These are phyloP conservation scores for Heterobasidion annosum DNA, from an alignment of 1,284 basidiomycete species.

Conservation along the genomic window DNA sequence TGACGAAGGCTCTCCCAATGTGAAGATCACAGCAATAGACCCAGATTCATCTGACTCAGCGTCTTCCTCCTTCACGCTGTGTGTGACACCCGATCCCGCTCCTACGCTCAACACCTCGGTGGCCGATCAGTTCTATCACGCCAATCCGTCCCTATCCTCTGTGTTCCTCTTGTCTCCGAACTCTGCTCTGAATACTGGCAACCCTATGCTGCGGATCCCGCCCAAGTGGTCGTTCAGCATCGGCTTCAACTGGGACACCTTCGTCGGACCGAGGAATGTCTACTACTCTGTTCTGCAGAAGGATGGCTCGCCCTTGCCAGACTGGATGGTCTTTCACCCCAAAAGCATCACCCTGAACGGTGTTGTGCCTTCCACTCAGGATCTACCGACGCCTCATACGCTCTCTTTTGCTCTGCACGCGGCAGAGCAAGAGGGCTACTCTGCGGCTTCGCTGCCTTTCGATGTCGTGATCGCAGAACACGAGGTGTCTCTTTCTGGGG, in stretches of 20 bases:
- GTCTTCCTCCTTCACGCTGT: conserved; percentile 48
- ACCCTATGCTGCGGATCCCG: conserved; percentile 70
- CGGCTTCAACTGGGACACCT: conserved; percentile 71
- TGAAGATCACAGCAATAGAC: conserved; percentile 51
- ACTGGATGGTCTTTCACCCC: conserved; percentile 70
- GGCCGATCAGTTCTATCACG: conserved; percentile 46
- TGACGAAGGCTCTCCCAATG: conserved; percentile 47
- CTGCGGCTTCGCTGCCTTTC: conserved; percentile 41
- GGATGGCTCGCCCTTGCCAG: conserved; percentile 64
- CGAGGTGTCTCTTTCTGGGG: conserved; percentile 45
- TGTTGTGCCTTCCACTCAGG: conserved; percentile 46
- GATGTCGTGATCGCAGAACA: conserved; percentile 51
- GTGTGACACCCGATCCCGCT: conserved; percentile 46
- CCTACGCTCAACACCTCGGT: conserved; percentile 52
- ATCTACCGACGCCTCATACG: conserved; percentile 26
- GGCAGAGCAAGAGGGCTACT: conserved; percentile 61
- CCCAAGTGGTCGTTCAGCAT: conserved; percentile 87
- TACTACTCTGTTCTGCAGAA: conserved; percentile 61
- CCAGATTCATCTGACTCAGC: conserved; percentile 29
- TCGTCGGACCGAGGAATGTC: conserved; percentile 36
- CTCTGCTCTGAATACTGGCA: conserved; percentile 43
- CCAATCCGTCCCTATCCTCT: conserved; percentile 59
- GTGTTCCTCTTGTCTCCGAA: conserved; percentile 48
- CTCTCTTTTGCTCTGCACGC: conserved; percentile 51
- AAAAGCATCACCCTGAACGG: conserved; percentile 73